phyloP scores from a whole-genome alignment of 257 asterid species.

The Nicotiana noctiflora region DNA sequence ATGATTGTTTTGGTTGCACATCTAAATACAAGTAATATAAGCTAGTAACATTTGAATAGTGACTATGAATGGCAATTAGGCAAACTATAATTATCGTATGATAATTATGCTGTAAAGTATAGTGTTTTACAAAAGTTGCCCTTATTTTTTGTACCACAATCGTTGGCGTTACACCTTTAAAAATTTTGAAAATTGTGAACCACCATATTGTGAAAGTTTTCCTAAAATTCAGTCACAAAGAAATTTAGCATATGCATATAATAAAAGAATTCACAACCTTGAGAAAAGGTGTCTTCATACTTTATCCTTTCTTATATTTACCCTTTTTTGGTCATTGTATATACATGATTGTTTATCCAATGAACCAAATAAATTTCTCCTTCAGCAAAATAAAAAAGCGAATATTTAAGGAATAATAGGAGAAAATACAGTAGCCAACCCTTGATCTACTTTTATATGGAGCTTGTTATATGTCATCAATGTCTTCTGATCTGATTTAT shows the following conservation, averaged over 20 bases:
- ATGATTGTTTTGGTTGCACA: too few species aligned
- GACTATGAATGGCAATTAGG: too few species aligned
- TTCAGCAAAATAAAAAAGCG: background rate
- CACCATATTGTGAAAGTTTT: too few species aligned
- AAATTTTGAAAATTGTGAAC: too few species aligned
- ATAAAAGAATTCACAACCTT: background rate
- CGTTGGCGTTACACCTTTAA: too few species aligned
- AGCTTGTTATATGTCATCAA: slow-evolving; percentile 69
- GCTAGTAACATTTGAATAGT: too few species aligned
- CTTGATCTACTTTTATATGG: slow-evolving; percentile 63
- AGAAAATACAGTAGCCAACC: slow-evolving; percentile 78
- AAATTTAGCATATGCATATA: background rate
- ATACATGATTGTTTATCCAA: background rate
- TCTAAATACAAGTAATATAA: too few species aligned
- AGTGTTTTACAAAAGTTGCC: too few species aligned
- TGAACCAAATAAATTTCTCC: background rate
- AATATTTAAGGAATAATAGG: slow-evolving; percentile 20
- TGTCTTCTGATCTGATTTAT: slow-evolving; percentile 54
- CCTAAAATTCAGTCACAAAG: too few species aligned
- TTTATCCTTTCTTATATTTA: background rate
- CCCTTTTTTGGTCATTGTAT: background rate
- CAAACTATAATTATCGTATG: too few species aligned
- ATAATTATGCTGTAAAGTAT: too few species aligned
- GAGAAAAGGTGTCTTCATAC: background rate
- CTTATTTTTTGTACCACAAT: too few species aligned